Base-by-base conservation (phyloP, 2,329 filamentous ascomycete species). In the Colletotrichum somersetense region DNA sequence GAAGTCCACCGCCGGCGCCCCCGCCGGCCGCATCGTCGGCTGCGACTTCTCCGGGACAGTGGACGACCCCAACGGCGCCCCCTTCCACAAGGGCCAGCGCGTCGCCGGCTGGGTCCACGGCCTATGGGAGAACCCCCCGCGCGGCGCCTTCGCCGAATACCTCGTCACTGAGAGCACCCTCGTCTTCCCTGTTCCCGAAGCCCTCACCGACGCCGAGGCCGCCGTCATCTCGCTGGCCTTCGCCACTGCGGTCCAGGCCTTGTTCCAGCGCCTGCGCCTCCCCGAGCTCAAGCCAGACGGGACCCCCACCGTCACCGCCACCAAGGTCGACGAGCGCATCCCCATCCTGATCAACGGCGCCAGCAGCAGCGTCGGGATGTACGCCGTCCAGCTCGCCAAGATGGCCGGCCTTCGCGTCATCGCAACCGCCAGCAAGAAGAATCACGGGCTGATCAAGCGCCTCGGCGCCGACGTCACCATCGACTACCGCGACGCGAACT, bases 381-480 rank as follows among this genome's bases (percentile, higher is more conserved):
- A 73, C 40, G 67, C 68, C 1, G 57, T 74, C 0, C 70, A 74
- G 56, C 62, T 73, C 1, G 72, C 70, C 7, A 74, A 73, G 56
- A 46, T 56, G 64, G 66, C 62, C 12, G 72, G 72, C 2, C 20
- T 72, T 1, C 38, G 10, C 35, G 72, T 74, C n/a, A 71, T 74
- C 18, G 67, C 71, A 8, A 73, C 71, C 0, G 71, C 61, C 6
- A 56, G 62, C 62, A 76, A 79, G 5, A 72, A 72, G 33, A 85
- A 86, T 74, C 79, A 79, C 52, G 81, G 78, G 1, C 80, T 84
- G 4, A 79, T 85, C 23, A 78, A 78, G 69, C 77, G 76, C 1
- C 80, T 84, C 3, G 87, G 87, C n/a, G 87, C 86, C 11, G 83
- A 83, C 26, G 76, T 78, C 7, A 81, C 79, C 20, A 84, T 88